phyloP scores from a whole-genome alignment of 331 rosid genomes.

The Quercus phellos region DNA sequence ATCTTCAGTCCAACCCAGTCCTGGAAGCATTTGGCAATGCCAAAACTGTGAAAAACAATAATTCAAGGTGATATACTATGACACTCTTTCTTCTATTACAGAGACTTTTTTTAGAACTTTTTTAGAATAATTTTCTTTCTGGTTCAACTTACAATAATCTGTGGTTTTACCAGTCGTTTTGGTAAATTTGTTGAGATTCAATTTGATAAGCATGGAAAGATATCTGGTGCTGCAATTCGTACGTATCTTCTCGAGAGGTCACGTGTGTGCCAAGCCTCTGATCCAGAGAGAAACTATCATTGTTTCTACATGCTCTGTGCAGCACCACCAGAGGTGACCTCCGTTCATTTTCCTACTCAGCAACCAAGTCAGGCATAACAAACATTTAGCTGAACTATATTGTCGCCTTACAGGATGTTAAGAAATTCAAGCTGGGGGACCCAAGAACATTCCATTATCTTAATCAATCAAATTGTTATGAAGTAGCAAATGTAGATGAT shows the following conservation, averaged over 20 bases:
- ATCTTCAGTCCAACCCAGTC: constrained; percentile 83
- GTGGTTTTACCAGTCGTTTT: constrained; percentile 61
- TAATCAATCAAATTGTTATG: constrained; percentile 70
- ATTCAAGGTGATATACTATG: constrained; percentile 54
- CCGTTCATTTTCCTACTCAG: constrained; percentile 2
- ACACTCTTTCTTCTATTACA: neutral
- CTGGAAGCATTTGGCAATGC: constrained; percentile 90
- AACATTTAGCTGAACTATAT: constrained; percentile 18
- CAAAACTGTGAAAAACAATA: constrained; percentile 82
- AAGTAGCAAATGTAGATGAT: constrained; percentile 73
- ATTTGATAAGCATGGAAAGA: constrained; percentile 76
- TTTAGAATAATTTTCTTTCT: constrained; percentile 2
- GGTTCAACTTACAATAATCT: constrained; percentile 19
- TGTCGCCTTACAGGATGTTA: constrained; percentile 48
- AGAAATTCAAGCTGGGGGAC: constrained; percentile 64
- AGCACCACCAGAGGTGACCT: constrained; percentile 73
- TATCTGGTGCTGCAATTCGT: constrained; percentile 86
- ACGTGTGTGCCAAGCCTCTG: constrained; percentile 79
- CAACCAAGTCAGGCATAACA: constrained; percentile 3
- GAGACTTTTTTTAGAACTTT: neutral
- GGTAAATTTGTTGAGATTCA: constrained; percentile 89
- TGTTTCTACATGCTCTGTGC: constrained; percentile 91
- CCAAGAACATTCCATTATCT: constrained; percentile 70
- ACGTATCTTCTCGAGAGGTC: constrained; percentile 87
- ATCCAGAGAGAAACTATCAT: constrained; percentile 87